Base-by-base conservation (phyloP, 208 protist genomes). In the Leishmania lainsoni region DNA sequence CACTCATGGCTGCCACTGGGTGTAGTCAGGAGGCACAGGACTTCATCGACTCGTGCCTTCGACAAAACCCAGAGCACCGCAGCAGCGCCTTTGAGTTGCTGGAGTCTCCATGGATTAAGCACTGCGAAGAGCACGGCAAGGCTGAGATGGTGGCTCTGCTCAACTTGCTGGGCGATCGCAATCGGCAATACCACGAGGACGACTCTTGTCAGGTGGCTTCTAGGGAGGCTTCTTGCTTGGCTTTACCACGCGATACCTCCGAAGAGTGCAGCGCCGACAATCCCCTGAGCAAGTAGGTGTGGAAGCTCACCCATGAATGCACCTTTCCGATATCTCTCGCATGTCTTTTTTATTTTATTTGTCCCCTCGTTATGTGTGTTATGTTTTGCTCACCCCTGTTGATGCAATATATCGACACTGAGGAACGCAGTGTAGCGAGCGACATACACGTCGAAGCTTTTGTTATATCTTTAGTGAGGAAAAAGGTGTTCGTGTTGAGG, bases 41-140 rank as follows among this genome's bases (percentile, higher is more conserved):
- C 56, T 97, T 95, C 81, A 87, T 96, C 17, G 90, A 94, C 77
- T 65, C 79, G 35, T 96, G 94, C 75, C 80, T 96, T 59, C 79
- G 85, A 14, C 89, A 93, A 69, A 86, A 94, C 39, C 92, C 92
- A 45, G 87, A 90, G 49, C 88, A 92, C 42, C 86, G 94, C 20
- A 81, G 77, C 61, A 95, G 85, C 1, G 91, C 92, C 17, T 74
- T 77, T 29, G 92, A 97, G 63, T 83, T 96, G 39, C 77, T 97
- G 22, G 59, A 91, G 76, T 86, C 72, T 39, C 84, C 89, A 35
- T 97, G 95, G 94, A 95, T 98, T 54, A 49, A 80, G 56, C 58
- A 91, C n/a, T 95, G 96, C 65, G 87, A 86, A 63, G 86, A 83
- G 66, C 72, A 78, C 22, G 94, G 92, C 12, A 87, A 88, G 70